phyloP scores from a whole-genome alignment of 768 basidiomycete genomes.

The Trametes cubensis region DNA sequence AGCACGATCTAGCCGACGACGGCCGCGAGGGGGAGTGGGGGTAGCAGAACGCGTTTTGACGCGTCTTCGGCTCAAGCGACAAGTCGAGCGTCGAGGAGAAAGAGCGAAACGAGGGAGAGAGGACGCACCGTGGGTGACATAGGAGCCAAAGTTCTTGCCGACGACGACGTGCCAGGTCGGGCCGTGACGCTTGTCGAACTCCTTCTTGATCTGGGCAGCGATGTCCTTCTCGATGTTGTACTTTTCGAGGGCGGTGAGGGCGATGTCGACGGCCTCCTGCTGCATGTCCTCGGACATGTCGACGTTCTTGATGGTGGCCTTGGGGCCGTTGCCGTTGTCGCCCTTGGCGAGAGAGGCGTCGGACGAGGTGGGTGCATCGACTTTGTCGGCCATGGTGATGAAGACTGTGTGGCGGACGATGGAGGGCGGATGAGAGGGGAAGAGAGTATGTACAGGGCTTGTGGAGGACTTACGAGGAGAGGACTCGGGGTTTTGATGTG shows the following conservation, averaged over 20 bases:
- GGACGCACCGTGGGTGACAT: conserved; percentile 90
- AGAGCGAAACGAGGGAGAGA: conserved; percentile 8
- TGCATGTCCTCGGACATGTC: conserved; percentile 98
- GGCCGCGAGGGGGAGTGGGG: not conserved
- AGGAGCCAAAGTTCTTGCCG: conserved; percentile 98
- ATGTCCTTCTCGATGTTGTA: conserved; percentile 98
- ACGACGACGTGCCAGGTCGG: conserved; percentile 99
- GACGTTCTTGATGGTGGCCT: conserved; percentile 94
- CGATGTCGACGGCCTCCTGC: conserved; percentile 89
- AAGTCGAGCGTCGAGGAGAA: conserved; percentile 5
- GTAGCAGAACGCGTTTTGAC: not conserved
- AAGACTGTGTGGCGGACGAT: not conserved
- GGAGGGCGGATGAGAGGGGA: not conserved
- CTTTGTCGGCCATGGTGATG: conserved; percentile 43
- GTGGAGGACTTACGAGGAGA: conserved; percentile 3
- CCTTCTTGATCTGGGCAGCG: conserved; percentile 97
- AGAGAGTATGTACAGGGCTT: not conserved
- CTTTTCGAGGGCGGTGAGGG: conserved; percentile 82
- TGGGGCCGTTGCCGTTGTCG: conserved; percentile 49
- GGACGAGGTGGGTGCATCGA: conserved; percentile 59
- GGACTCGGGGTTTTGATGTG: conserved; percentile 6
- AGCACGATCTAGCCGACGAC: not conserved
- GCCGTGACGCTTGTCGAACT: conserved; percentile 90
- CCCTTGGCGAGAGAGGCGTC: conserved; percentile 51
- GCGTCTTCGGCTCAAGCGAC: conserved; percentile 3